Conservation (phyloP, 2,329 filamentous ascomycete species). For the Botrytis deweyae region DNA sequence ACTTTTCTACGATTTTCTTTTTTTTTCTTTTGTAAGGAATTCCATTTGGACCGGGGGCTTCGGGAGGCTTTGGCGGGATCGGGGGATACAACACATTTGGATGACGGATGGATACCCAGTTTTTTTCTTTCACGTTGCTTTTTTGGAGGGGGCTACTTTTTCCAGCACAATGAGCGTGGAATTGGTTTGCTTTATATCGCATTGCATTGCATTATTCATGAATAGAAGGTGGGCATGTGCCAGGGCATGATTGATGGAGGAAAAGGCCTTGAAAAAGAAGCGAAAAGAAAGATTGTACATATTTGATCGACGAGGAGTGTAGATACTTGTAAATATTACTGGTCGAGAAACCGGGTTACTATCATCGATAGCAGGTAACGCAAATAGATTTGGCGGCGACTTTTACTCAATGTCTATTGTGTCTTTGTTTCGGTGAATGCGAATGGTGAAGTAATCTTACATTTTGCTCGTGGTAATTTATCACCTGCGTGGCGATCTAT, state of each 20-base stretch:
- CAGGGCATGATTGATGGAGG: background rate
- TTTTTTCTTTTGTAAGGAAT: background rate
- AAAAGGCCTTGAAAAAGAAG: background rate
- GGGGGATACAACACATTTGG: constrained; percentile 7
- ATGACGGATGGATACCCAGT: constrained; percentile 17
- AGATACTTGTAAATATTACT: constrained; percentile 13
- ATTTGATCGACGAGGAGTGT: background rate
- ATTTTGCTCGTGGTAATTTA: background rate
- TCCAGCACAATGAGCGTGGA: background rate
- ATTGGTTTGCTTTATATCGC: constrained; percentile 7
- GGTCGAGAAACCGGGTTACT: background rate
- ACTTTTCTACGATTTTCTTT: background rate
- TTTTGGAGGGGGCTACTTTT: background rate
- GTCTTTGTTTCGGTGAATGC: background rate
- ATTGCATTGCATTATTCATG: constrained; percentile 1
- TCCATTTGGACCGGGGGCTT: background rate
- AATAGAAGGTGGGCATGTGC: constrained; percentile 5
- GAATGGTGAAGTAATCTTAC: background rate
- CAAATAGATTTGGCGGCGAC: background rate
- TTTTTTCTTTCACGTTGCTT: background rate
- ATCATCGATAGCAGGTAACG: background rate
- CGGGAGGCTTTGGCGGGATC: background rate
- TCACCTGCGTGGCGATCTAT: background rate
- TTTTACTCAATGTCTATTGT: background rate
- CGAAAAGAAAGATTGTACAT: background rate